phyloP scores from a whole-genome alignment of 176 grass and related monocot species.

The Bothriochloa decipiens region DNA sequence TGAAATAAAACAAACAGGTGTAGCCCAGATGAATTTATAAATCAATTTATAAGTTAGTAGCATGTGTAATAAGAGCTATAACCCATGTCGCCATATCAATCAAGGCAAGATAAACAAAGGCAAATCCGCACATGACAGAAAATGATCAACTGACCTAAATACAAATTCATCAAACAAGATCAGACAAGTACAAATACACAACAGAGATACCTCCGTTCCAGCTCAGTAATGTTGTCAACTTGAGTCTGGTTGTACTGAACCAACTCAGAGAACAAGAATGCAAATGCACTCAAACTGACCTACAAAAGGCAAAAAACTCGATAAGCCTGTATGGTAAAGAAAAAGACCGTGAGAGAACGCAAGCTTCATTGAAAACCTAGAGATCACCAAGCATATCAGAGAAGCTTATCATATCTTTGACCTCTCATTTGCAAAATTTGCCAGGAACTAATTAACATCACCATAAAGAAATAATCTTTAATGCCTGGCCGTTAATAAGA shows the following conservation, averaged over 20 bases:
- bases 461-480: background rate
- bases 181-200: constrained; percentile 13
- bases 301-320: constrained; percentile 45
- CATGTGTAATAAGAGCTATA: constrained; percentile 53
- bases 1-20: constrained; percentile 36
- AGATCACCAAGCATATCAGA: constrained; percentile 18
- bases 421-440: constrained; percentile 7
- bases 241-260: constrained; percentile 99
- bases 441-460: background rate
- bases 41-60: background rate
- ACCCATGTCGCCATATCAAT: constrained; percentile 47
- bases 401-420: background rate
- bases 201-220: constrained; percentile 77
- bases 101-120: background rate
- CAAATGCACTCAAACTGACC: constrained; percentile 97
- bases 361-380: background rate
- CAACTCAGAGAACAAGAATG: constrained; percentile 96
- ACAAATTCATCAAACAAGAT: background rate
- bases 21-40: background rate
- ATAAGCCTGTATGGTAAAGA: constrained; percentile 22
- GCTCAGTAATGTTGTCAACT: constrained; percentile 96
- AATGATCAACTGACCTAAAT: background rate
- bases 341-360: constrained; percentile 9
- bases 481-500: background rate
- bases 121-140: background rate